A percentile compares a stretch with the other conserved stretches of the same genome.
Evolutionary conservation across 768 basidiomycete species (phyloP).

Genomic region (Phlebiopsis gigantea): DNA sequence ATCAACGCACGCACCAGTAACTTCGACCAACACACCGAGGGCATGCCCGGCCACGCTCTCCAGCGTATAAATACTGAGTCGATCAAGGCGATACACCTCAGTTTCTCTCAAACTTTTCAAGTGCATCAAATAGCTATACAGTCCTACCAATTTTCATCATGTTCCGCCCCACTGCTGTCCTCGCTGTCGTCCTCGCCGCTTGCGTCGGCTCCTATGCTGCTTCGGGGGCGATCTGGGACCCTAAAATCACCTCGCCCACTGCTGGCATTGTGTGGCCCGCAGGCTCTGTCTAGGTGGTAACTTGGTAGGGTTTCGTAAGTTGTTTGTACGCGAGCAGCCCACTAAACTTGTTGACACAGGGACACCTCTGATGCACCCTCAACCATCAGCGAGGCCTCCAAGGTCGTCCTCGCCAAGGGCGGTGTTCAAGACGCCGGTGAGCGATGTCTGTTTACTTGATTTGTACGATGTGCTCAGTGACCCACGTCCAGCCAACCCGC

Average conservation of each 20-base stretch:
- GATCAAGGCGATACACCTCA: too few species aligned
- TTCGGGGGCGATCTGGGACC: slow-evolving; percentile 30
- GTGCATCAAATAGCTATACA: too few species aligned
- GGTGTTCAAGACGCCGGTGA: slow-evolving; percentile 39
- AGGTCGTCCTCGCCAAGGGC: slow-evolving; percentile 41
- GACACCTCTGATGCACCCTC: slow-evolving; percentile 34
- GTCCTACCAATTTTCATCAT: too few species aligned
- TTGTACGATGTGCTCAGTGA: background rate
- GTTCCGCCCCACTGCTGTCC: background rate
- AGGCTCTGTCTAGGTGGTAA: slow-evolving; percentile 33
- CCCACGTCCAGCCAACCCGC: slow-evolving; percentile 35
- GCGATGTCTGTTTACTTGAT: slow-evolving; percentile 15
- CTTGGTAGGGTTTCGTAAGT: slow-evolving; percentile 34
- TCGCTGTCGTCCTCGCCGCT: background rate
- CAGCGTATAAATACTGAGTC: background rate
- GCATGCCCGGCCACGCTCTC: background rate
- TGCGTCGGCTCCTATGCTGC: background rate
- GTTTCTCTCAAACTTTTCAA: too few species aligned
- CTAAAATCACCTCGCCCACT: slow-evolving; percentile 36
- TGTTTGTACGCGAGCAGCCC: background rate
- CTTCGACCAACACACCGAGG: background rate
- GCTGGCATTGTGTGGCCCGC: slow-evolving; percentile 31
- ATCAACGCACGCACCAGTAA: too few species aligned
- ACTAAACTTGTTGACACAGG: slow-evolving; percentile 31
- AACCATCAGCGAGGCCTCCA: slow-evolving; percentile 27